A percentile compares a stretch with the other conserved stretches of the same genome.
Evolutionary conservation across 345 rosid genomes (phyloP).

Genomic region (Eucalyptus dawsonii): DNA sequence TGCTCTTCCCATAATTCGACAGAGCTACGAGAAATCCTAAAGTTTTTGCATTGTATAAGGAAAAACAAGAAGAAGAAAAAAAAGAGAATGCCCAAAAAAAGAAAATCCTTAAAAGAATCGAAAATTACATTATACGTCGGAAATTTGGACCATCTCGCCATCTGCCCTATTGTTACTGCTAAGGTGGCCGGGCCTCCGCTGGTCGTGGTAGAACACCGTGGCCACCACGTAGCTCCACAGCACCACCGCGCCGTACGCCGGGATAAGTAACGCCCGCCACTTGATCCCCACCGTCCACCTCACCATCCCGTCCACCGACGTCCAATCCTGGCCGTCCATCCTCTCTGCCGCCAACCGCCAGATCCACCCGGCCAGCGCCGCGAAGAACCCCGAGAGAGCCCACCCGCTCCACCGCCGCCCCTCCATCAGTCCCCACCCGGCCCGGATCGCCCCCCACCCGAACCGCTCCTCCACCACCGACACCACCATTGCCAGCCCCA

Average conservation of each 20-base stretch:
- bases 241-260: slow-evolving; percentile 37
- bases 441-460: slow-evolving; percentile 52
- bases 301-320: slow-evolving; percentile 1
- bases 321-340: slow-evolving; percentile 20
- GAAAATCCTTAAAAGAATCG: background rate
- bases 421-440: slow-evolving; percentile 36
- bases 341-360: slow-evolving; percentile 39
- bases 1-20: background rate
- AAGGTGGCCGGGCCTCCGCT: background rate
- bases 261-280: slow-evolving; percentile 27
- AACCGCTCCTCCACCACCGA: slow-evolving; percentile 44
- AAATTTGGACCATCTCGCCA: background rate
- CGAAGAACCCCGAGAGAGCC: slow-evolving; percentile 28
- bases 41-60: background rate
- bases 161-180: background rate
- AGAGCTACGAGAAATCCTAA: background rate
- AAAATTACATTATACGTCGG: background rate
- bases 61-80: background rate
- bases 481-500: slow-evolving; percentile 47
- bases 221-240: slow-evolving; percentile 48
- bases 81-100: background rate
- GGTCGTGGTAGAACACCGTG: slow-evolving; percentile 48
- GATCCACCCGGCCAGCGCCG: slow-evolving; percentile 24
- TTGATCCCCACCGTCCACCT: slow-evolving; percentile 21
- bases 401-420: slow-evolving; percentile 48